These are phyloP conservation scores for Amylostereum areolatum DNA, from an alignment of 1,284 basidiomycete genomes.

Conservation along the genomic window DNA sequence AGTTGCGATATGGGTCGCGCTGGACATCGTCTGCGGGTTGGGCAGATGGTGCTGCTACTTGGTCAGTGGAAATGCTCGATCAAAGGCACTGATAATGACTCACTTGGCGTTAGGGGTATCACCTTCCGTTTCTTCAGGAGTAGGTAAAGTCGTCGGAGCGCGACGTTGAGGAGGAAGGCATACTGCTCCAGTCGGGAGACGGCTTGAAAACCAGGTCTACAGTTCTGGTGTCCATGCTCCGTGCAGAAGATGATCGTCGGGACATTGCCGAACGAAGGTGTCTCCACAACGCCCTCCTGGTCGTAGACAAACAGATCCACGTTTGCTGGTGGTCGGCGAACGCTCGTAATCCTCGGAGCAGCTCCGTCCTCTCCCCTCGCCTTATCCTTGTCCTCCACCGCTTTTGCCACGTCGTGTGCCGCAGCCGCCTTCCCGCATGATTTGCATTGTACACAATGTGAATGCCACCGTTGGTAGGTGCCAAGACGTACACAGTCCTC, in stretches of 20 bases:
- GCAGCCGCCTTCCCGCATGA: constrained; percentile 78
- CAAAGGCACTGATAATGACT: constrained; percentile 21
- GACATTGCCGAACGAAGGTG: constrained; percentile 60
- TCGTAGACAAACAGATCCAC: constrained; percentile 76
- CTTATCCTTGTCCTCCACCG: constrained; percentile 32
- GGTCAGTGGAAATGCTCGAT: constrained; percentile 4
- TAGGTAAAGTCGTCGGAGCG: constrained; percentile 86
- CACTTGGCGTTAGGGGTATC: constrained; percentile 74
- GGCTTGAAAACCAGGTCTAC: constrained; percentile 77
- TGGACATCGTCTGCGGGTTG: constrained; percentile 31
- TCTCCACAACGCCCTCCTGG: constrained; percentile 55
- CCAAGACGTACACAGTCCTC: constrained; percentile 95
- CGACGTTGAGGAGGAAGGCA: constrained; percentile 94
- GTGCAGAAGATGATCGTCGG: constrained; percentile 72
- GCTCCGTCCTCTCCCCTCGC: constrained; percentile 40
- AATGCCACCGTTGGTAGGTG: constrained; percentile 95
- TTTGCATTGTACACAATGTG: constrained; percentile 81
- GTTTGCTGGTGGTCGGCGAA: constrained; percentile 71
- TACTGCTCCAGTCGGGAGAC: constrained; percentile 97
- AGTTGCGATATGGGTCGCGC: constrained; percentile 76
- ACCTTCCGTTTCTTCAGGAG: constrained; percentile 90
- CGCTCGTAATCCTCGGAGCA: constrained; percentile 53
- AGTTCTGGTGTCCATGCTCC: constrained; percentile 65
- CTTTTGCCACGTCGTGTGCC: constrained; percentile 30
- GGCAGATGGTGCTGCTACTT: constrained; percentile 29